Base-by-base conservation (phyloP, 116 monocot genomes). In the Phalaenopsis hybrid region DNA sequence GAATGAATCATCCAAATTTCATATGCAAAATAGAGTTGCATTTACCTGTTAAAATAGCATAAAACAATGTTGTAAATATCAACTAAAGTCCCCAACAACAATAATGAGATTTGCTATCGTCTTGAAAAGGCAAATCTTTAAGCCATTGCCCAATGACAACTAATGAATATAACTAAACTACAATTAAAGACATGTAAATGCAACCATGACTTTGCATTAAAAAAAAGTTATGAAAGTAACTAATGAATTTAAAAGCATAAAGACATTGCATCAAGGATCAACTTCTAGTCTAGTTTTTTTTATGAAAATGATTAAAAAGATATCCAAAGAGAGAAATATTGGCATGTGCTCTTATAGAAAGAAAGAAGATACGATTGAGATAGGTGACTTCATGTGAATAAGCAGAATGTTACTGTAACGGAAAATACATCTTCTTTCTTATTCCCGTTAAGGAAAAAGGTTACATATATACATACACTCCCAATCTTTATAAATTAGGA, bases 1-100 rank as follows among this genome's bases (percentile, higher is more conserved):
- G 76, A 80, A n/a, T 20, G 5, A 79, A 81, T 16, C 80, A 76
- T 63, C 73, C 81, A 67, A 16, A 57, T 85, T 81, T 76, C 74
- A 58, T 75, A 76, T 69, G 52, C 45, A 86, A 61, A 50, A 82
- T 8, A 82, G 41, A 87, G 68, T 23, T n/a, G 34, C 74, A 17
- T 52, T 78, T 94, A 94, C 89, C 90, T 94, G 82, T 45, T 31
- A 80, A 79, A 81, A 82, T 5, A 63, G 74, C 79, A 68, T 73
- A 77, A 75, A 79, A 65, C 25, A 25, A 65, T 69, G 15, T 31
- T 41, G 72, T 15, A 37, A 72, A 15, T 11, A 72, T 72, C 31
- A 72, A 31, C 72, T 37, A 72, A 72, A 31, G 25, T 72, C 8
- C 65, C 65, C 23, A 65, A 28, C 25, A 65, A 65, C 2, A 10